Evolutionary conservation across 2,329 filamentous ascomycete species (phyloP), one percentile per base, ranked within the genome.

Genomic region (Cladosporium austrohemisphaericum): DNA sequence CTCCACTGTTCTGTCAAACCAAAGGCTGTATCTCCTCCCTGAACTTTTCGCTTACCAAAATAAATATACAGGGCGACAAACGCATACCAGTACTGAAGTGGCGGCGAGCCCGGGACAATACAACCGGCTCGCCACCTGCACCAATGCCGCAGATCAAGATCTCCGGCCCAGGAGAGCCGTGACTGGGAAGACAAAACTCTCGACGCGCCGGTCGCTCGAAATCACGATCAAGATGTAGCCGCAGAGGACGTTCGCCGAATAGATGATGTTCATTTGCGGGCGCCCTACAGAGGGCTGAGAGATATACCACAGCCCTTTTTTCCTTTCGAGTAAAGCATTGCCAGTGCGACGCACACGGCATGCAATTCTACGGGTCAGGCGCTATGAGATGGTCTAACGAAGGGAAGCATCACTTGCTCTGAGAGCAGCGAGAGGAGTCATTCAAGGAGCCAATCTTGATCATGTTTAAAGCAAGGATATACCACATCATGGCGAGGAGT

Each of bases 131-230:
- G 4, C 65, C 65, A 7, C 65, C 65, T 7, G 60, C 65, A 16
- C 65, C 65, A 2, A 66, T 60, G 49, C 65, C 65, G 18, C 64
- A 65, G 43, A 68, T 68, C 57, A 67, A 67, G 50, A 65, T 68
- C 52, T 65, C 62, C 50, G 65, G 65, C 8, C 65, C 65, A 14
- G 65, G 64, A n/a, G 65, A 68, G 52, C 62, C 65, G 22, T 68
- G 56, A 64, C 26, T 41, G 35, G 46, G 46, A 7, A 37, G 46
- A 7, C 19, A 37, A 6, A 22, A 28, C 13, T 36, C 44, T 47
- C 44, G 44, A 38, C 44, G 44, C 44, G 33, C 44, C n/a, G 44
- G 32, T n/a, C 44, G 44, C 44, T 47, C 44, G 33, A 47, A 26
- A n/a, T 38, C 44, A 20, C 44, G 44, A 22, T 47, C 33, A 28